Conservation (phyloP, 1,284 basidiomycete genomes). For the Inonotus hispidus region DNA sequence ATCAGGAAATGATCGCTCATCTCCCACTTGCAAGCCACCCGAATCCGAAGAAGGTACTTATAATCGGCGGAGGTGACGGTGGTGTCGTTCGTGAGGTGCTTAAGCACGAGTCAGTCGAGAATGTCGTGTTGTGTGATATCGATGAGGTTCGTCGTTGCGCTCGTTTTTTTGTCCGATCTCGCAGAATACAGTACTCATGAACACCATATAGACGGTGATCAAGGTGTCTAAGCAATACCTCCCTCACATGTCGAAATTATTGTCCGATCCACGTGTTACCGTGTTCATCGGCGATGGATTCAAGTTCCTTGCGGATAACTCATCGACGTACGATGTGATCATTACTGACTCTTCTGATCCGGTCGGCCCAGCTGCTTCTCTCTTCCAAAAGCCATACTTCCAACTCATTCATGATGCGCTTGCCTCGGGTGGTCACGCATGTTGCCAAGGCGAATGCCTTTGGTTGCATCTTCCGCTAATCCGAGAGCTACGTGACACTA, state of each 20-base stretch:
- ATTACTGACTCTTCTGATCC: constrained; percentile 99
- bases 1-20: constrained; percentile 99
- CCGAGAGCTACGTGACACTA: constrained; percentile 69
- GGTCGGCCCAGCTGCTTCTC: constrained; percentile 89
- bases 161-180: neutral
- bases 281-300: constrained; percentile 96
- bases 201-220: constrained; percentile 70
- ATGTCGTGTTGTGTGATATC: constrained; percentile 96
- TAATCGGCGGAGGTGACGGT: constrained; percentile 96
- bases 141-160: constrained; percentile 63
- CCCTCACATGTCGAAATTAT: constrained; percentile 89
- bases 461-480: constrained; percentile 96
- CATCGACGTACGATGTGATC: constrained; percentile 93
- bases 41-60: constrained; percentile 92
- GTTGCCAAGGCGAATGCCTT: constrained; percentile 93
- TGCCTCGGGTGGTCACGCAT: constrained; percentile 88
- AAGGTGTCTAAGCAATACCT: constrained; percentile 92
- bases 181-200: neutral
- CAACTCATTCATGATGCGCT: constrained; percentile 89
- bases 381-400: constrained; percentile 98
- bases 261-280: constrained; percentile 79
- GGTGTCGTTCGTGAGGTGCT: constrained; percentile 97
- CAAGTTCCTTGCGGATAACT: constrained; percentile 91
- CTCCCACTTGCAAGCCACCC: constrained; percentile 94
- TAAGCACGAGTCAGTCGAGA: constrained; percentile 88